Base-by-base conservation (phyloP, 495 filamentous ascomycete genomes). In the Arthonia radiata region DNA sequence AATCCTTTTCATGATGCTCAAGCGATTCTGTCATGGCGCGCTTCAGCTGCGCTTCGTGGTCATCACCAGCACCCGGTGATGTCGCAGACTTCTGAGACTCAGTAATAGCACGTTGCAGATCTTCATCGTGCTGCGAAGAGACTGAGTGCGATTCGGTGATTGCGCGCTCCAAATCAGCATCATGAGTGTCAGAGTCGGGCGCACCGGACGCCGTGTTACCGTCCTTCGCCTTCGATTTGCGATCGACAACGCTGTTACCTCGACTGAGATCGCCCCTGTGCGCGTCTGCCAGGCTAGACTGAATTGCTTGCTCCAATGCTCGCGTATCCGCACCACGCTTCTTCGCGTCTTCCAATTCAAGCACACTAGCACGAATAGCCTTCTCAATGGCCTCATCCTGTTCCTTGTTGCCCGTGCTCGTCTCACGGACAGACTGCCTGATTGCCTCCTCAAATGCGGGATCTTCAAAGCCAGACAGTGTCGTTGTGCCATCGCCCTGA, bases 381-480 rank as follows among this genome's bases (percentile, higher is more conserved):
- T 57, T 47, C 40, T 77, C 74, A 31, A 82, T 53, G 31, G 57
- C 50, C 18, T 51, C 53, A 34, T 80, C 75, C 39, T 80, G 67
- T n/a, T 59, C 53, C 1, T 48, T 34, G 36, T 80, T 49, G 17
- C 75, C 76, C 1, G 44, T 50, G 9, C 73, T 77, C 4, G 71
- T 78, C 37, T 70, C 59, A 11, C 47, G 46, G 1, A 82, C 67
- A 4, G 75, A 76, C 15, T 50, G 47, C 21, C 54, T 54, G 34
- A 83, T 79, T 1, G 73, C 75, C 12, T 52, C 46, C 35, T 79
- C 73, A 29, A 77, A 62, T 33, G 72, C 65, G 8, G 54, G 47
- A 18, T 54, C 50, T 17, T 53, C 35, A n/a, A n/a, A n/a, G n/a
- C n/a, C n/a, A n/a, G n/a, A n/a, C n/a, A n/a, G n/a, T n/a, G n/a